Evolutionary conservation across 305 asterid genomes (phyloP).

Genomic region (Fraxinus sp.): DNA sequence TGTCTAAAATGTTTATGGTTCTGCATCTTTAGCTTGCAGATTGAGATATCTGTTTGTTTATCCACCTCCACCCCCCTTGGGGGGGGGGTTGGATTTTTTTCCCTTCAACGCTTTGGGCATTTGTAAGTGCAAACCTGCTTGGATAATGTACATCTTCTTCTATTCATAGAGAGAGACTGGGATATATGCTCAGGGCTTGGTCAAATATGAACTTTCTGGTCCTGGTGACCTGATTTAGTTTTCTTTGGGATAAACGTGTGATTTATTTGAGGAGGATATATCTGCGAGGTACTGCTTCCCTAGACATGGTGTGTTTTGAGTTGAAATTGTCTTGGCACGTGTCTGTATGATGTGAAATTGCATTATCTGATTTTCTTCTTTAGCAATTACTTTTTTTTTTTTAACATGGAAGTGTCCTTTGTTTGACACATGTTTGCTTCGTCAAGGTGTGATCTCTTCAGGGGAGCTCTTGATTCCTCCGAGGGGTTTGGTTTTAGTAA

Average conservation of each 20-base stretch:
- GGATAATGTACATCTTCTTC: neutral
- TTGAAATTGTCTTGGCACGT: neutral
- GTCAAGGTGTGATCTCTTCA: conserved; percentile 51
- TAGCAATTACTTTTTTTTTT: neutral
- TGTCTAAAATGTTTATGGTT: too few species aligned
- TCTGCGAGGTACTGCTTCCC: neutral
- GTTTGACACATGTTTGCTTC: conserved; percentile 7
- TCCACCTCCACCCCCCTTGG: neutral
- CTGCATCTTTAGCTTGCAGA: neutral
- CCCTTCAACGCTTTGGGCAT: neutral
- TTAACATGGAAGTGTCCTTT: neutral
- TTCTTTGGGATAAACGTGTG: neutral
- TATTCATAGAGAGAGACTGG: neutral
- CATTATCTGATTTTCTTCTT: conserved; percentile 1
- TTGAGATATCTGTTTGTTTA: neutral
- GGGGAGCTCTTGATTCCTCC: conserved; percentile 85
- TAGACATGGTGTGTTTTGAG: neutral
- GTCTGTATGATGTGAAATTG: conserved; percentile 1
- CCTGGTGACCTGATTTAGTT: neutral
- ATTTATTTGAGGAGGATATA: neutral
- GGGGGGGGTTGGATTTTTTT: neutral
- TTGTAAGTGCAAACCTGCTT: neutral
- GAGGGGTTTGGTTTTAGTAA: conserved; percentile 75
- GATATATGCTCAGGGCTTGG: neutral
- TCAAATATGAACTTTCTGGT: neutral